Evolutionary conservation across 2,329 filamentous ascomycete species (phyloP), one percentile per base, ranked within the genome.

Genomic region (Cercospora sp.): DNA sequence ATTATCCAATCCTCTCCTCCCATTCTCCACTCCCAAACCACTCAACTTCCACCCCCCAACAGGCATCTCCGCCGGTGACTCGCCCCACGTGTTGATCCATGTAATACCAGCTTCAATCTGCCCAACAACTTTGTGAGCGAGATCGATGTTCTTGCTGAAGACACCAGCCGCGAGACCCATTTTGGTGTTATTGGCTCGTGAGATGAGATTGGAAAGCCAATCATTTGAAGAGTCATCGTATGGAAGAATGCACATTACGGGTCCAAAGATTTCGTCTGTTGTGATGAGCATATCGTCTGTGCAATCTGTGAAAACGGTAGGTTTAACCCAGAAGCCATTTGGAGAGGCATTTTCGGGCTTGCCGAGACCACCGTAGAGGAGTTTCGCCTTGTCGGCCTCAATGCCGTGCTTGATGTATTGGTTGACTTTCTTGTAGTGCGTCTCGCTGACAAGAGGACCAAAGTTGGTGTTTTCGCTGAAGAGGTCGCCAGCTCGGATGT

Each of bases 11-110:
- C 93, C 93, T 74, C 86, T 88, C 67, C 88, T 84, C 3, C 93
- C 93, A 78, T 97, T 97, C 84, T 97, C 93, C 1, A 96, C 89
- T 0, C 93, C 93, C 9, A 97, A 82, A 36, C 93, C 93, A 77
- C 92, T 96, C 85, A 91, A 86, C 83, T 97, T 97, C 93, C 93
- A 97, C 0, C 93, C 93, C 9, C 93, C 93, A 0, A 97, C 93
- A 2, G 91, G 90, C 93, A 97, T 97, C 83, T 97, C 93, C 0
- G 93, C 92, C 0, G 93, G 93, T 60, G 87, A 90, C 82, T 97
- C 93, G n/a, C 93, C 93, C 93, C 93, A 97, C 0, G 91, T 93
- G 79, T 97, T 97, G 63, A 97, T 85, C 93, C 93, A 97, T 1
- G 92, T 96, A 75, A 97, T 97, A 36, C 93, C 93, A 0, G 92